Percentiles rank a stretch among this genome's conserved stretches.
Evolutionary conservation across 352 stramenopile species (phyloP).

Genomic region (Phytophthora nicotianae): DNA sequence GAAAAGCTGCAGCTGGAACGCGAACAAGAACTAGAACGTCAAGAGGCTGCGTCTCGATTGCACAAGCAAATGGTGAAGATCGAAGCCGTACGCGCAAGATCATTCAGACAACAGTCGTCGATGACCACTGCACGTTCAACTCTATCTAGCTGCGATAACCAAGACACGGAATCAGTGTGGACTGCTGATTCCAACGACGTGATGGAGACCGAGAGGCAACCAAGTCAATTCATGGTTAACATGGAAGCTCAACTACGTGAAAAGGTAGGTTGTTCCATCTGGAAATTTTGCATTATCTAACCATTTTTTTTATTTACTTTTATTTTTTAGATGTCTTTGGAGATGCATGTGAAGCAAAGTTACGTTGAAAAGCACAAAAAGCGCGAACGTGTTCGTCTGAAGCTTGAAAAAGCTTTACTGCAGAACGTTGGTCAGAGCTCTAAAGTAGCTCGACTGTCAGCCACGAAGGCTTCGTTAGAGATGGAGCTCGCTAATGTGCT

Average conservation of each 20-base stretch:
- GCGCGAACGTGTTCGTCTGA: slow-evolving; percentile 29
- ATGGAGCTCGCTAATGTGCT: slow-evolving; percentile 39
- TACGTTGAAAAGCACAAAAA: slow-evolving; percentile 31
- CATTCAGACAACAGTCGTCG: slow-evolving; percentile 13
- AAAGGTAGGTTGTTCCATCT: slow-evolving; percentile 15
- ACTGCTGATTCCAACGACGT: slow-evolving; percentile 17
- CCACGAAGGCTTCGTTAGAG: slow-evolving; percentile 40
- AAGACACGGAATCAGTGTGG: slow-evolving; percentile 21
- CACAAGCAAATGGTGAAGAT: slow-evolving; percentile 52
- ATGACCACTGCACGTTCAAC: slow-evolving; percentile 23
- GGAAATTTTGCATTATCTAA: background rate
- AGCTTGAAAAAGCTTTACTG: slow-evolving; percentile 26
- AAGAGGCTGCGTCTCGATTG: slow-evolving; percentile 30
- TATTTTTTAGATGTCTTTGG: slow-evolving; percentile 45
- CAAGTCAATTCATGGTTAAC: slow-evolving; percentile 29
- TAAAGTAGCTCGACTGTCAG: slow-evolving; percentile 30
- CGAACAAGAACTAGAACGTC: slow-evolving; percentile 25
- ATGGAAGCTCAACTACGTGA: slow-evolving; percentile 25
- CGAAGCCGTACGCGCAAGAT: slow-evolving; percentile 37
- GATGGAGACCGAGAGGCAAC: background rate
- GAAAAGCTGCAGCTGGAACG: slow-evolving; percentile 33
- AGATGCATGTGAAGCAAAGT: slow-evolving; percentile 44
- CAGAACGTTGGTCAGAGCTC: slow-evolving; percentile 27
- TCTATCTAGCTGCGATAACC: slow-evolving; percentile 3
- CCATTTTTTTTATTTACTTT: background rate